A percentile compares a stretch with the other conserved stretches of the same genome.
phyloP scores from a whole-genome alignment of 2,329 filamentous ascomycete genomes.

The Zymoseptoria passerinii region DNA sequence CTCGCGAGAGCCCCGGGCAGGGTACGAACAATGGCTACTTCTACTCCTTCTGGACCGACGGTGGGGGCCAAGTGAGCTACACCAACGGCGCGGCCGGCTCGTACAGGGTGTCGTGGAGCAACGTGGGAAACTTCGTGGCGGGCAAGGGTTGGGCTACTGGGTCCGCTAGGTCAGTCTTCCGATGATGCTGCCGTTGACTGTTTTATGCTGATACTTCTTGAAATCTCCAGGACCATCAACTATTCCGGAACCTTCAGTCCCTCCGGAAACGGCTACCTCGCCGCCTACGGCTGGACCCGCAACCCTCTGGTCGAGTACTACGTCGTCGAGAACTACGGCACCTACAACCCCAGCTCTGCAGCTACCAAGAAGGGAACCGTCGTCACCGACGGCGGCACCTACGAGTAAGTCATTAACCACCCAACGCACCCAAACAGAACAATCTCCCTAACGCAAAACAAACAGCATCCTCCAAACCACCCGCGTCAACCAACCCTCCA shows the following conservation, averaged over 20 bases:
- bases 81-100: slow-evolving; percentile 45
- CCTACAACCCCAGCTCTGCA: slow-evolving; percentile 36
- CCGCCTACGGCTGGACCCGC: slow-evolving; percentile 51
- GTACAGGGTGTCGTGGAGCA: slow-evolving; percentile 41
- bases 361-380: slow-evolving; percentile 44
- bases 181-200: background rate
- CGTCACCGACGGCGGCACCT: slow-evolving; percentile 44
- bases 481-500: slow-evolving; percentile 34
- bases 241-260: slow-evolving; percentile 43
- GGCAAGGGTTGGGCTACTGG: slow-evolving; percentile 54
- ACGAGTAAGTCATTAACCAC: slow-evolving; percentile 28
- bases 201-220: background rate
- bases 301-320: slow-evolving; percentile 52
- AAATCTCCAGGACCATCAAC: slow-evolving; percentile 37
- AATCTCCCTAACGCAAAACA: background rate
- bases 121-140: slow-evolving; percentile 46
- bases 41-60: slow-evolving; percentile 54
- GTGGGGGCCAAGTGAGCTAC: slow-evolving; percentile 44
- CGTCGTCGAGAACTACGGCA: slow-evolving; percentile 47
- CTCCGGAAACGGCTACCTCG: slow-evolving; percentile 45
- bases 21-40: slow-evolving; percentile 52
- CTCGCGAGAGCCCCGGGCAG: slow-evolving; percentile 30
- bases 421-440: background rate
- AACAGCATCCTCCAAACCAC: slow-evolving; percentile 38
- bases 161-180: slow-evolving; percentile 36